Evolutionary conservation across 1,139 yeast genomes (phyloP), one percentile per base, ranked within the genome.

Genomic region (Pichiaceae sp.): DNA sequence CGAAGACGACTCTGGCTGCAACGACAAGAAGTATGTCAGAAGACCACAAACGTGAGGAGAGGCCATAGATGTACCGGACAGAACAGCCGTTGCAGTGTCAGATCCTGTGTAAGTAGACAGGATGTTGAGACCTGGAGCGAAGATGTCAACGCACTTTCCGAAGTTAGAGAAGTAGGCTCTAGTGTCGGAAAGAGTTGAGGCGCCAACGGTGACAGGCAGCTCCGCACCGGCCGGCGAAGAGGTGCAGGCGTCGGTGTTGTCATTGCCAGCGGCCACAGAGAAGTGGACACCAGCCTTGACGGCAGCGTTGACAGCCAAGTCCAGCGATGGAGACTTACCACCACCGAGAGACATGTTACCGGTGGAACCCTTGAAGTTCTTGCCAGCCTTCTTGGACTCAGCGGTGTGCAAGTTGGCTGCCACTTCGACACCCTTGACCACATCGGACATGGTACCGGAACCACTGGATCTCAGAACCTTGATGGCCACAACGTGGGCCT

Each of bases 1-100:
- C 33, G 96, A 86, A 44, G 73, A 81, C 23, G 82, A 62, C 38
- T 77, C 83, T 49, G 98, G 98, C 65, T 85, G 93, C 61, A 91
- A 77, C 17, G 96, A 85, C 52, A 91, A 68, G 66, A 76, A 89
- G 73, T 91, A 91, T 4, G 96, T 67, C 56, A 81, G 70, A 60
- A 91, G 72, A 50, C 98, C 98, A 44, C 87, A 82, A 59, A 91
- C 82, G 59, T 91, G 97, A 38, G 98, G 98, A 33, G 97, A 85
- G 26, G 98, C 98, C 98, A 91, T 91, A 17, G 98, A 91, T 17
- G 98, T 91, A 65, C 98, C 98, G 29, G 96, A 86, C 63, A 91
- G 72, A 37, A 91, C 78, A 43, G 95, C 95, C 48, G 95, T 81
- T 34, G 93, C 87, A 41, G 72, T 62, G 47, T 78, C 77, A 29